These are phyloP conservation scores for Phytopythium helicoides DNA, from an alignment of 352 stramenopile species.

Conservation along the genomic window DNA sequence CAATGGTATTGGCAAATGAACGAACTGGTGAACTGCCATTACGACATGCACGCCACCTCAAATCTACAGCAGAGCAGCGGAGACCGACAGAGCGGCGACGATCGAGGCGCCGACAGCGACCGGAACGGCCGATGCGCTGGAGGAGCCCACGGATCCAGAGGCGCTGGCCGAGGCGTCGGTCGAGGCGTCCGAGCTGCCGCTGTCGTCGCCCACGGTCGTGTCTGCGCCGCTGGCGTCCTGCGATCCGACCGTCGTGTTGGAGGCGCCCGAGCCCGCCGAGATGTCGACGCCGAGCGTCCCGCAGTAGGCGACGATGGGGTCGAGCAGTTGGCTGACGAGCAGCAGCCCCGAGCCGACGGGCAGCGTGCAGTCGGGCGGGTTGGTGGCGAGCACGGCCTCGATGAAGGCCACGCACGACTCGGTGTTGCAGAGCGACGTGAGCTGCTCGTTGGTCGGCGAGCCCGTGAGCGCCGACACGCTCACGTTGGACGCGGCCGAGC, in stretches of 20 bases:
- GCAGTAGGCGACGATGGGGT: slow-evolving; percentile 17
- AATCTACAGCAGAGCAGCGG: background rate
- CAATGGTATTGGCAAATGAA: background rate
- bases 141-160: background rate
- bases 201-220: slow-evolving; percentile 1
- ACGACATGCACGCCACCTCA: background rate
- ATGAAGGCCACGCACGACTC: slow-evolving; percentile 13
- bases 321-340: slow-evolving; percentile 16
- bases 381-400: slow-evolving; percentile 9
- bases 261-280: background rate
- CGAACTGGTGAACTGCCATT: background rate
- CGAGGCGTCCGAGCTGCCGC: background rate
- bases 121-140: background rate
- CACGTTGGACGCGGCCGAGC: slow-evolving; percentile 4
- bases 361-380: slow-evolving; percentile 17
- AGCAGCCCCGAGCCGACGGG: slow-evolving; percentile 5
- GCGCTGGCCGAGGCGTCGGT: background rate
- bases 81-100: slow-evolving; percentile 1
- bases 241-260: slow-evolving; percentile 3
- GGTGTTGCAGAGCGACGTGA: slow-evolving; percentile 10
- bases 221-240: background rate
- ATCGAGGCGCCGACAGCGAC: background rate
- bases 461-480: slow-evolving; percentile 1
- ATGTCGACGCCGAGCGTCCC: slow-evolving; percentile 8
- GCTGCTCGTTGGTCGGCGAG: slow-evolving; percentile 4